These are phyloP conservation scores for Orbilia ellipsospora DNA, from an alignment of 2,329 filamentous ascomycete species.

Conservation along the genomic window DNA sequence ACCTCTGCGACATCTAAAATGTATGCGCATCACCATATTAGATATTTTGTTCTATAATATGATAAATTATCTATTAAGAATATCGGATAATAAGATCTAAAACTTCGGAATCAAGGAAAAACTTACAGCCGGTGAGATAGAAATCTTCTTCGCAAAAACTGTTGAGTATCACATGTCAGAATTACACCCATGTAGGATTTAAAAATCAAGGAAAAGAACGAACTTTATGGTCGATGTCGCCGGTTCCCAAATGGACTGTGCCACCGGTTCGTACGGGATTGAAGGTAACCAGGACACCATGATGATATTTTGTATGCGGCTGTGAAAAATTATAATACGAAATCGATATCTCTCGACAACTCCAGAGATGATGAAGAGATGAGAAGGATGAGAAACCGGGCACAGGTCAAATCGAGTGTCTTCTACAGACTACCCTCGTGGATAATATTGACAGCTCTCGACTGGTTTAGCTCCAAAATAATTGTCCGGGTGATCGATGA, in stretches of 20 bases:
- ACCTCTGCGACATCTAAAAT: slow-evolving; percentile 59
- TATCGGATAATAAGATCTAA: neutral
- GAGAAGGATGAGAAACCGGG: neutral
- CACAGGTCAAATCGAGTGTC: neutral
- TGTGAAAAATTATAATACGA: neutral
- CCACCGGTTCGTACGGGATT: slow-evolving; percentile 56
- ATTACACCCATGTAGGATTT: neutral
- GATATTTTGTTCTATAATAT: neutral
- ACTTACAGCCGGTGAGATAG: slow-evolving; percentile 58
- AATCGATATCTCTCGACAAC: neutral
- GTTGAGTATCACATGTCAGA: slow-evolving; percentile 13
- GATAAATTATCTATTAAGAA: neutral
- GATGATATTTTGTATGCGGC: neutral
- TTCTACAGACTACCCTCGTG: slow-evolving; percentile 4
- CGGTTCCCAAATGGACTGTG: slow-evolving; percentile 57
- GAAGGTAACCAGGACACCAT: slow-evolving; percentile 55
- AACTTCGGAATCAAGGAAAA: too few species aligned
- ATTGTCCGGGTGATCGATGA: slow-evolving; percentile 36
- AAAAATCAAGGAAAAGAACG: slow-evolving; percentile 9
- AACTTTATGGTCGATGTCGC: slow-evolving; percentile 59
- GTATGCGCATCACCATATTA: neutral
- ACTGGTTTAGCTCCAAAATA: slow-evolving; percentile 21
- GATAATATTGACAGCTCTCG: neutral
- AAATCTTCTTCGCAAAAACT: slow-evolving; percentile 60
- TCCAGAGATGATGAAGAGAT: neutral